Evolutionary conservation across 139 green algal species (phyloP), one percentile per base, ranked within the genome.

Genomic region (Pycnococcus provasolii): DNA sequence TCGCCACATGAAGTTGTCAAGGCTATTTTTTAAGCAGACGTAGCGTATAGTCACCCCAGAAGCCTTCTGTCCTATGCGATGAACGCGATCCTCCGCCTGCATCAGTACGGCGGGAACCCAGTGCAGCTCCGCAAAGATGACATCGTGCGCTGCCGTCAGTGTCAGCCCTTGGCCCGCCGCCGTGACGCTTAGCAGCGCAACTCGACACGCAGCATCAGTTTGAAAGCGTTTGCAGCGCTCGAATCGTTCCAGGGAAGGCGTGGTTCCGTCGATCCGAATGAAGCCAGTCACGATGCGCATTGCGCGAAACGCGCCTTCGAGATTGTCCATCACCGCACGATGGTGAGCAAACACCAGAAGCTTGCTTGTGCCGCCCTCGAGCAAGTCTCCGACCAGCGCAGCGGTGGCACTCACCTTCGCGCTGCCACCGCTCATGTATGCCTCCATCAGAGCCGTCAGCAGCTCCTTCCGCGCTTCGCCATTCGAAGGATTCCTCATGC

Each of bases 301-400:
- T 40, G 62, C 68, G 46, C 69, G 58, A 8, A 55, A 7, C 45
- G 37, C 7, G 62, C 15, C 15, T 72, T 94, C 79, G 39, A 91
- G 71, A 52, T 58, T 72, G 60, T 91, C 75, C 51, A 90, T 75
- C 75, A 92, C 57, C 7, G 65, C 60, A 68, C 46, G 62, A 80
- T 96, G 89, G 78, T 95, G 88, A 5, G 81, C 88, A 68, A 96
- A 96, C 2, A 95, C 45, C 3, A 96, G 76, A 65, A 95, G 86
- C 26, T 26, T 26, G 77, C 95, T 95, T 41, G 79, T 51, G 5
- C 85, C 81, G 9, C 8, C 46, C 57, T 81, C 68, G 47, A 44
- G 13, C 45, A 43, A 40, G 13, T 80, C 77, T 59, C 85, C 55
- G 58, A 87, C 26, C 26, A 26, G 26, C 26, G 26, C 26, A 26